Conservation (phyloP, 208 protist species). For the Trypanosoma mega region DNA sequence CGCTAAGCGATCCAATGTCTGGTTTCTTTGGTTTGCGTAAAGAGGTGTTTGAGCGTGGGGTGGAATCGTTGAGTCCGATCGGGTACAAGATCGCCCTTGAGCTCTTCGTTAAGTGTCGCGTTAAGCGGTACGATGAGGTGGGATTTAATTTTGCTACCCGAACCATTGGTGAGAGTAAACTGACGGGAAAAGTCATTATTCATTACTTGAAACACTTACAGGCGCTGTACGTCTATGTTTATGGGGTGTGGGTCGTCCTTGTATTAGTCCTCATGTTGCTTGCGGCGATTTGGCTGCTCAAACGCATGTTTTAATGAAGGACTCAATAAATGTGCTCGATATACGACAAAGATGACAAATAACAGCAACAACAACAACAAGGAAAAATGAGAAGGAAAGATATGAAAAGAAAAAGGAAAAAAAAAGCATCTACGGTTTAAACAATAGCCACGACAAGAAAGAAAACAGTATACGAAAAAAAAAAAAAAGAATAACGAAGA, state of each 20-base stretch:
- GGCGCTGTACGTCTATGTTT: conserved; percentile 67
- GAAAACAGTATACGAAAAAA: too few relatives aligned
- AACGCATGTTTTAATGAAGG: conserved; percentile 3
- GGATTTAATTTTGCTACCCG: conserved; percentile 84
- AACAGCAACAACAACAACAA: neutral
- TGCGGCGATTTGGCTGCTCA: conserved; percentile 9
- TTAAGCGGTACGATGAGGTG: conserved; percentile 71
- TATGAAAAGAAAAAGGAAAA: conserved; percentile 1
- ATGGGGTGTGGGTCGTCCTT: conserved; percentile 44
- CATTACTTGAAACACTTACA: conserved; percentile 83
- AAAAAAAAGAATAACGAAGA: too few relatives aligned
- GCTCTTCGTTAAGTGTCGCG: conserved; percentile 86
- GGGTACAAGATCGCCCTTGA: conserved; percentile 94
- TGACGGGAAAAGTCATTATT: conserved; percentile 88
- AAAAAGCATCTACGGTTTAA: neutral
- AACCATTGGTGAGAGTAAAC: conserved; percentile 80
- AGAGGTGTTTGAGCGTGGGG: conserved; percentile 50
- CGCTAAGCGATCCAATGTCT: conserved; percentile 92
- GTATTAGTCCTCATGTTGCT: conserved; percentile 27
- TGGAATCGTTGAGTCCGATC: conserved; percentile 66
- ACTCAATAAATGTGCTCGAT: neutral
- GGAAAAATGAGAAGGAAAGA: neutral
- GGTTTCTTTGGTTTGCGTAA: conserved; percentile 90
- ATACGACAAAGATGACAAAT: too few relatives aligned
- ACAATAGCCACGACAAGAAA: too few relatives aligned